These are phyloP conservation scores for Cyphellophora attinorum DNA, from an alignment of 2,329 filamentous ascomycete species.

Conservation along the genomic window DNA sequence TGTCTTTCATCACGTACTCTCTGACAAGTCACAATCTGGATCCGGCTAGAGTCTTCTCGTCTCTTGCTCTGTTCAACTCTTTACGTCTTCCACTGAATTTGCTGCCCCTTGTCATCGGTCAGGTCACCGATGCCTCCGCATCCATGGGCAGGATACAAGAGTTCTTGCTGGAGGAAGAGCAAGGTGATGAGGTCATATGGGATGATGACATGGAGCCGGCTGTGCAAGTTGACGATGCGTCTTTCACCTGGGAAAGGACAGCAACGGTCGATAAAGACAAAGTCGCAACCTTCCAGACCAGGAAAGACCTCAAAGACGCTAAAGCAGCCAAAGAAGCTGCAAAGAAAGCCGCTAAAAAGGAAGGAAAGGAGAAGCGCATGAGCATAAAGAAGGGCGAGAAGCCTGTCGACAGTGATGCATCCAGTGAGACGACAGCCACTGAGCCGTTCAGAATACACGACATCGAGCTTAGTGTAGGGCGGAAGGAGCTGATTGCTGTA, in stretches of 20 bases:
- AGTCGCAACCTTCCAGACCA: constrained; percentile 15
- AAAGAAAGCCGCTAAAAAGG: constrained; percentile 32
- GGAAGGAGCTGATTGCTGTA: constrained; percentile 52
- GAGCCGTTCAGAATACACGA: constrained; percentile 33
- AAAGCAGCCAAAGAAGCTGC: constrained; percentile 39
- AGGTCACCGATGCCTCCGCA: constrained; percentile 80
- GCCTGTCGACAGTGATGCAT: constrained; percentile 17
- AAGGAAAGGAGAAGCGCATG: constrained; percentile 25
- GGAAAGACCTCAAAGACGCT: constrained; percentile 26
- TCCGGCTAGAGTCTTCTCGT: constrained; percentile 76
- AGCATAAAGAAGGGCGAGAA: constrained; percentile 21
- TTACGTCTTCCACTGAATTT: constrained; percentile 84
- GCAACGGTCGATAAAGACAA: constrained; percentile 20
- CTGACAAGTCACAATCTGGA: constrained; percentile 57
- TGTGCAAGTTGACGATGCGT: constrained; percentile 60
- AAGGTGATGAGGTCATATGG: constrained; percentile 58
- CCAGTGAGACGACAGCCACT: constrained; percentile 16
- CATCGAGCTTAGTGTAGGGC: constrained; percentile 33
- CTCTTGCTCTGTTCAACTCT: constrained; percentile 84
- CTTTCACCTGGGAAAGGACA: constrained; percentile 77
- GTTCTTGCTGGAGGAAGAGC: constrained; percentile 78
- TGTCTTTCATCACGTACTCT: constrained; percentile 76
- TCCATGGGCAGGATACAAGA: constrained; percentile 80
- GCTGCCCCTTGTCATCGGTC: constrained; percentile 77
- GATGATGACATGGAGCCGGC: constrained; percentile 43